Percentiles rank a stretch among this genome's conserved stretches.
Conservation (phyloP, 1,284 basidiomycete species). For the Meira miltonrushii region DNA sequence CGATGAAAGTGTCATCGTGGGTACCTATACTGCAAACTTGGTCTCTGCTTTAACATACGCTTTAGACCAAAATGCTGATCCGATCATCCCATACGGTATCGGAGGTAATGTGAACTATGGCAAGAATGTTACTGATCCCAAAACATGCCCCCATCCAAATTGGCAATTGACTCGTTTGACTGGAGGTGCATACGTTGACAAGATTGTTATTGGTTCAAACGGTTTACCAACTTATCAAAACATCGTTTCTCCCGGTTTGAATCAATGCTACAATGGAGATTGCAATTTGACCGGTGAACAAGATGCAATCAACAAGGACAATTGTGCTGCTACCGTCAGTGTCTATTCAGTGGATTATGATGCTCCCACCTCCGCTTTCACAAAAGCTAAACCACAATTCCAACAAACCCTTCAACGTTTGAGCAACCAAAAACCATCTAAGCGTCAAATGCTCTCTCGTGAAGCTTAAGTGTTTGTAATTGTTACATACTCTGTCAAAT, state of each 20-base stretch:
- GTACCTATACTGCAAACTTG: slow-evolving; percentile 35
- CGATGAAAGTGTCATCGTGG: slow-evolving; percentile 33
- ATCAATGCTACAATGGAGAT: slow-evolving; percentile 31
- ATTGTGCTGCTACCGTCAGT: slow-evolving; percentile 31
- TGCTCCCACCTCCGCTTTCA: slow-evolving; percentile 18
- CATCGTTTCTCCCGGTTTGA: slow-evolving; percentile 27
- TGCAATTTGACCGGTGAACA: slow-evolving; percentile 44
- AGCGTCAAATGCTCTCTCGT: too few species aligned
- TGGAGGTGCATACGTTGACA: slow-evolving; percentile 36
- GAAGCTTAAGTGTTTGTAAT: too few species aligned
- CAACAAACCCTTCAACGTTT: too few species aligned
- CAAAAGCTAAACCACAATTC: too few species aligned
- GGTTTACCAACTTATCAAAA: slow-evolving; percentile 36
- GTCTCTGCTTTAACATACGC: slow-evolving; percentile 22
- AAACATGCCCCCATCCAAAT: slow-evolving; percentile 22
- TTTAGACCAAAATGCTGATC: slow-evolving; percentile 17
- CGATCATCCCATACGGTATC: slow-evolving; percentile 31
- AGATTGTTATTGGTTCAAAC: slow-evolving; percentile 27
- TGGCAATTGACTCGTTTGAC: slow-evolving; percentile 29
- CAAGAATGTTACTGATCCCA: slow-evolving; percentile 10
- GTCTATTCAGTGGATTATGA: slow-evolving; percentile 43
- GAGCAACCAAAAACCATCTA: too few species aligned
- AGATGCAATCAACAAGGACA: slow-evolving; percentile 21
- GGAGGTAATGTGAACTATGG: slow-evolving; percentile 43
- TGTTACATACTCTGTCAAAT: too few species aligned